Base-by-base conservation (phyloP, 2,329 filamentous ascomycete species). In the Clonostachys solani region DNA sequence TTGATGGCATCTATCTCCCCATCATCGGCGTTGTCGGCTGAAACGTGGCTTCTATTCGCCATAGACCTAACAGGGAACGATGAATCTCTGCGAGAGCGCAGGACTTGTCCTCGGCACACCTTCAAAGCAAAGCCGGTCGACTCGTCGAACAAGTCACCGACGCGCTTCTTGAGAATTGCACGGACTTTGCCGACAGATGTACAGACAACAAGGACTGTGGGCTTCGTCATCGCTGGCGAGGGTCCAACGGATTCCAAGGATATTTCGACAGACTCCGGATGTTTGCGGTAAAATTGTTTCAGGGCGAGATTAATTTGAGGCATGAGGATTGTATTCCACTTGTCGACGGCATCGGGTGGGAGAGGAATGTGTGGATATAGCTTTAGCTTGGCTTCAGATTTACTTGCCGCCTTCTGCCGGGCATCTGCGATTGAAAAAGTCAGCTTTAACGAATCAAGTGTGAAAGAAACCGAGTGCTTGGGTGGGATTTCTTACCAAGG, bases 161-260 rank as follows among this genome's bases (percentile, higher is more conserved):
- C 75, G 52, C 84, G 81, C 57, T 84, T 85, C 60, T 82, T 84
- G 6, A 92, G 67, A 40, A 89, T 84, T 17, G 80, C 77, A 45
- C 86, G 83, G 33, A 92, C 84, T 60, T 88, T 89, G 44, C 73
- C 73, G 9, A 89, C 85, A 5, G 86, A 91, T 3, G 81, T 86
- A 65, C 88, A 92, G 5, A 89, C 84, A 9, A 92, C 83, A 17
- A 92, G 73, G 0, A 91, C 86, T 0, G 88, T 92, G 1, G 88
- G 87, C 47, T 77, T 79, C 0, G 84, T 83, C 47, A 78, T 81
- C 35, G 82, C 74, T 6, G 81, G 75, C 4, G 81, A 83, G 45
- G 87, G 83, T 16, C 88, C 88, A 38, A 91, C 82, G 1, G 83
- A 86, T 50, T 89, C 83, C 2, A 92, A 78, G 10, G 86, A 87